Base-by-base conservation (phyloP, 2,329 filamentous ascomycete species). In the Cladosporium colombiae region DNA sequence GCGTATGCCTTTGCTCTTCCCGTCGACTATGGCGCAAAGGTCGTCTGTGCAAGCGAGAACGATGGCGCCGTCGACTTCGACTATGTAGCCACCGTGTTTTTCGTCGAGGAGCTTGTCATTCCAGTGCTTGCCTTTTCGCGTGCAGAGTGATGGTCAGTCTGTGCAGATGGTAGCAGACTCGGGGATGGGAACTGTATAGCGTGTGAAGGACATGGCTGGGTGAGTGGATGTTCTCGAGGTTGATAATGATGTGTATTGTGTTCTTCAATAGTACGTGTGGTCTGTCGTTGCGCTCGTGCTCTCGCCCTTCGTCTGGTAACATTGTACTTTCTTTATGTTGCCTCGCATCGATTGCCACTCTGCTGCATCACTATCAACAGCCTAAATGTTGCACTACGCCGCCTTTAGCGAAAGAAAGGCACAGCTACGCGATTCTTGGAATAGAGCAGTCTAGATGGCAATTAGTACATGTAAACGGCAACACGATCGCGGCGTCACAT, bases 171-270 rank as follows among this genome's bases (percentile, higher is more conserved):
- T 31, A 7, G 58, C 58, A 2, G 58, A 50, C 2, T 13, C 14
- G 8, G 58, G 58, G 18, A 61, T 61, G 27, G 58, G 27, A 23
- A 61, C 11, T 4, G 58, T 61, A 18, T 61, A 61, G 40, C 31
- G 58, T 11, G 37, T 27, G 58, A 33, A 35, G 1, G 58, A 61
- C 58, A 61, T 61, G 58, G 14, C 23, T 27, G 13, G n/a, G n/a
- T 21, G 40, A 46, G 40, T 21, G 40, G 40, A 46, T 46, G 40
- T 8, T 46, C 8, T 21, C 5, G n/a, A 21, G n/a, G 10, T 46
- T 21, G 40, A 23, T 21, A 21, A n/a, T 21, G 40, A 3, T 18
- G 40, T 46, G 7, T 46, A 13, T 2, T 21, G n/a, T 46, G 3
- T 2, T 21, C 3, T 21, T 1, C 7, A 1, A 46, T 21, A 21